Conservation (phyloP, 352 stramenopile species). For the Phytophthora ohioensis region DNA sequence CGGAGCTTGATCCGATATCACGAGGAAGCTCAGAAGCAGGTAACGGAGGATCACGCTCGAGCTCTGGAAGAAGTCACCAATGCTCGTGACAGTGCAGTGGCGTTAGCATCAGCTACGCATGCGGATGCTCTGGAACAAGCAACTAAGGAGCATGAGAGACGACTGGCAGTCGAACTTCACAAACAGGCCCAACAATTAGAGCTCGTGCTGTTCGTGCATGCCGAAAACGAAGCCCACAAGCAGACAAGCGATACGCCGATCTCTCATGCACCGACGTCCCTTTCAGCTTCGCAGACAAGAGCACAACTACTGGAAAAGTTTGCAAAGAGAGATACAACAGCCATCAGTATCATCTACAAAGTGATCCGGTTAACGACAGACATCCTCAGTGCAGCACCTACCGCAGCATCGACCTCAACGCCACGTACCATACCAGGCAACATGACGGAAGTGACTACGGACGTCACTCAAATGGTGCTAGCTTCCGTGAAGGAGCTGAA, state of each 20-base stretch:
- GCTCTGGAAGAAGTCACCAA: conserved; percentile 24
- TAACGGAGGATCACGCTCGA: conserved; percentile 13
- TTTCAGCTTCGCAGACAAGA: conserved; percentile 31
- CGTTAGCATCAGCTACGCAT: conserved; percentile 26
- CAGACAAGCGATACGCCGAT: conserved; percentile 12
- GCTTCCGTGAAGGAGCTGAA: conserved; percentile 80
- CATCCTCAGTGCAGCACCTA: conserved; percentile 59
- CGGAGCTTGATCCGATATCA: conserved; percentile 28
- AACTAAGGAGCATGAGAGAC: conserved; percentile 21
- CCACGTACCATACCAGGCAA: neutral
- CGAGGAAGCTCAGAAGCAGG: conserved; percentile 23
- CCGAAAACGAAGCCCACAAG: conserved; percentile 17
- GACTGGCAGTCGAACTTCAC: conserved; percentile 40
- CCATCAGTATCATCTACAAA: conserved; percentile 71
- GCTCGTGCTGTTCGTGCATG: conserved; percentile 43
- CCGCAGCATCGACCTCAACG: neutral
- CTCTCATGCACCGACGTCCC: neutral
- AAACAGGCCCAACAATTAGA: conserved; percentile 60
- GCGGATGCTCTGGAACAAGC: conserved; percentile 31
- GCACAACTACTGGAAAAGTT: conserved; percentile 59
- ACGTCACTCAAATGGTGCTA: conserved; percentile 68
- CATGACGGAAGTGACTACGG: conserved; percentile 53
- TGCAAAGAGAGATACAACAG: conserved; percentile 65
- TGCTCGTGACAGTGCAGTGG: conserved; percentile 20
- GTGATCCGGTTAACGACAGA: conserved; percentile 74